Percentiles rank a stretch among this genome's conserved stretches.
These are phyloP conservation scores for Carex kokanica DNA, from an alignment of 176 grass and related monocot species.

Conservation along the genomic window DNA sequence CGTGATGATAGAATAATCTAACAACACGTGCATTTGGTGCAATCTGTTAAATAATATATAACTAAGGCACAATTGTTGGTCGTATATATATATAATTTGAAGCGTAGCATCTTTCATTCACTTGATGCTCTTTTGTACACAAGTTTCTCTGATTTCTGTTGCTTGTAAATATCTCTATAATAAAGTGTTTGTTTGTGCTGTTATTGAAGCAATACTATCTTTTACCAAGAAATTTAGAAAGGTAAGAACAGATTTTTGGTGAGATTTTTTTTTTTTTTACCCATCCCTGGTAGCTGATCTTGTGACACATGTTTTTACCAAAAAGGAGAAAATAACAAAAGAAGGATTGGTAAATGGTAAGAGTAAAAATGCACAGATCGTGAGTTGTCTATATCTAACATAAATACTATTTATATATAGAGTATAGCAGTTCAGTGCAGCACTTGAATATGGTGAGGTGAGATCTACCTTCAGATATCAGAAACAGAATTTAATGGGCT, in stretches of 20 bases:
- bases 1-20: not conserved
- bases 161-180: not conserved
- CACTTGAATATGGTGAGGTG: not conserved
- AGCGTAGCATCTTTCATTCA: not conserved
- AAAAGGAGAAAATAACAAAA: not conserved
- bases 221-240: not conserved
- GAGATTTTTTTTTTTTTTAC: not conserved
- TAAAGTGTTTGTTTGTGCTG: not conserved
- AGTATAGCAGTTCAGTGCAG: not conserved
- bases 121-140: not conserved
- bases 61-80: not conserved
- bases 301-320: not conserved
- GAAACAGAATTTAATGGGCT: too few relatives aligned
- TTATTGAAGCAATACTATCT: not conserved
- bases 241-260: not conserved
- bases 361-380: not conserved
- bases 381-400: not conserved
- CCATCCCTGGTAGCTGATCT: not conserved
- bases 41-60: not conserved
- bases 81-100: not conserved
- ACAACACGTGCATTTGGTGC: not conserved
- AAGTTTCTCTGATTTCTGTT: not conserved
- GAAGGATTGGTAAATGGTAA: not conserved
- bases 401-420: not conserved
- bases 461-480: not conserved